phyloP scores from a whole-genome alignment of 169 alveolate species.

The Blepharisma undulans region DNA sequence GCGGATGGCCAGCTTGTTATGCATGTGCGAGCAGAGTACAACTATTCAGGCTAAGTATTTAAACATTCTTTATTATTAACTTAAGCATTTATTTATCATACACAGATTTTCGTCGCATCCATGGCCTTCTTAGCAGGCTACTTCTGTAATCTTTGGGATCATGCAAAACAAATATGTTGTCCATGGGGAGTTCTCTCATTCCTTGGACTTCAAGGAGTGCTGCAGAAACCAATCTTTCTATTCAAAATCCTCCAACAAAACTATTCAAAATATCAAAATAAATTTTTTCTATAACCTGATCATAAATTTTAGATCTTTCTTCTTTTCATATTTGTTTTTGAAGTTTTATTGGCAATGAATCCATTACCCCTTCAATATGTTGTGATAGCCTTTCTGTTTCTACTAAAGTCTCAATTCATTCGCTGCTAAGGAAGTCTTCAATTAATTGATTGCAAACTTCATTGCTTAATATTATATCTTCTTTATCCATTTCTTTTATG shows the following conservation, averaged over 20 bases:
- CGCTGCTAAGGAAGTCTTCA: background rate
- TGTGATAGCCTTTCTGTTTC: background rate
- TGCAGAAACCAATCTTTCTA: background rate
- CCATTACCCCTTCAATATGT: background rate
- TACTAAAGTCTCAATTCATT: background rate
- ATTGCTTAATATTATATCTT: background rate
- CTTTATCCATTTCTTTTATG: background rate
- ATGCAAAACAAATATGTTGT: background rate
- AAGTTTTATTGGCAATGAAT: background rate
- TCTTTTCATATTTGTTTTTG: background rate
- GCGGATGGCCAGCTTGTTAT: constrained; percentile 76
- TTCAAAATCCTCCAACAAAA: background rate
- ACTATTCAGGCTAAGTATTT: background rate
- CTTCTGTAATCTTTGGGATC: background rate
- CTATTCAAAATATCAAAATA: background rate
- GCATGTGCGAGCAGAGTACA: constrained; percentile 75
- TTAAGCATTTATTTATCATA: background rate
- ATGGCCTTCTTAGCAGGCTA: background rate
- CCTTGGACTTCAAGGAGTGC: background rate
- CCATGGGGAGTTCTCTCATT: background rate
- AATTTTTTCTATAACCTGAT: background rate
- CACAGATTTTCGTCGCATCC: background rate
- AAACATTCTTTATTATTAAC: too few relatives aligned
- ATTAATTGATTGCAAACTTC: background rate
- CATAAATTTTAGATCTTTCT: background rate